Base-by-base conservation (phyloP, 2,329 filamentous ascomycete species). In the Ceratocystis variospora region DNA sequence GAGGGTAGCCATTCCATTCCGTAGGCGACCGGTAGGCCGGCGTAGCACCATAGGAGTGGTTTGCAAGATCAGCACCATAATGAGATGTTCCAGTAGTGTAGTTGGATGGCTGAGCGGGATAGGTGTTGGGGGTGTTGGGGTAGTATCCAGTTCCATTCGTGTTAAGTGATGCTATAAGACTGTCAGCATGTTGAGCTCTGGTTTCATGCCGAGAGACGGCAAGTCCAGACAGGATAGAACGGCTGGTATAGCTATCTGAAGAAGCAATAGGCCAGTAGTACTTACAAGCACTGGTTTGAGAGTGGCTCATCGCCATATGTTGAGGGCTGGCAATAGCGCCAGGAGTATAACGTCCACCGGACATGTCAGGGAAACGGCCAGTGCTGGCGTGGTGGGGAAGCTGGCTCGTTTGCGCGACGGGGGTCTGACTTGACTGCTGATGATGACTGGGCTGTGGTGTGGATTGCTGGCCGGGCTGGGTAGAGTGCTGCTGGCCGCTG, bases 11-110 rank as follows among this genome's bases (percentile, higher is more conserved):
- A 44, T n/a, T 44, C 59, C 59, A 62, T n/a, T 62, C 59, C 0
- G 33, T 41, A 1, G 59, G 33, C 1, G 59, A 45, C 17, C 59
- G 37, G 10, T 62, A 62, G 25, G 53, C 22, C 8, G 59, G 59
- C n/a, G 59, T 45, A 6, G 33, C 19, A 22, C 59, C 41, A 45
- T 62, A 62, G 1, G 59, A 62, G n/a, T 62, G 59, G 19, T 19
- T 62, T 22, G 59, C 19, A 31, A 45, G 59, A 7, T 62, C 33
- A 17, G 59, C 37, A 2, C 59, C 59, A 28, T 45, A 57, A 17
- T 57, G 53, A 8, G 53, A 57, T 17, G 53, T 57, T 33, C 53
- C 53, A 28, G 53, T 62, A 4, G 59, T 62, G 37, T 62, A 62
- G 19, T 45, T 62, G 37, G 59, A 28, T 33, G 59, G 59, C 12